A percentile compares a stretch with the other conserved stretches of the same genome.
Evolutionary conservation across 73 alveolate genomes (phyloP).

Genomic region (Paramecium tetraurelia): DNA sequence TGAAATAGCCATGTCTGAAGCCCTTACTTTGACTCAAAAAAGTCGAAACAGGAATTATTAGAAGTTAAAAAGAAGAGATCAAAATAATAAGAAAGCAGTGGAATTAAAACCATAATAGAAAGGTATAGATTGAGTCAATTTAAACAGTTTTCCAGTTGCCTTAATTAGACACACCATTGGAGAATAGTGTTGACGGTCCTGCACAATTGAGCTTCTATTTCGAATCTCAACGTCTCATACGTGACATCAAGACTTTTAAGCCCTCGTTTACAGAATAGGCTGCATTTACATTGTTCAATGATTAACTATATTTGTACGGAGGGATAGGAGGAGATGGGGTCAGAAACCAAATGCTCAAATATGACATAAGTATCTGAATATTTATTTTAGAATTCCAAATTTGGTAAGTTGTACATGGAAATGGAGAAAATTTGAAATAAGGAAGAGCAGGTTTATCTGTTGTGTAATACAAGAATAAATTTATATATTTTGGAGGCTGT

Average conservation of each 20-base stretch:
- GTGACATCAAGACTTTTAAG: neutral
- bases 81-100: neutral
- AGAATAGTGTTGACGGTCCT: neutral
- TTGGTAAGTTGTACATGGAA: neutral
- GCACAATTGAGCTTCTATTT: neutral
- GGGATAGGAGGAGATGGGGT: constrained; percentile 22
- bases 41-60: neutral
- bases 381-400: neutral
- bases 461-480: neutral
- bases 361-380: neutral
- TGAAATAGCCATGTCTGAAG: neutral
- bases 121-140: neutral
- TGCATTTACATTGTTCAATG: neutral
- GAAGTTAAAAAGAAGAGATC: neutral
- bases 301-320: neutral
- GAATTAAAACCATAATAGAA: neutral
- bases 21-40: neutral
- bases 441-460: neutral
- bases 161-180: neutral
- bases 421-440: neutral
- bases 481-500: neutral
- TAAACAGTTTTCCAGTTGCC: neutral
- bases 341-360: neutral
- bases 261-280: constrained; percentile 38
- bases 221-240: neutral